These are phyloP conservation scores for Yamadazyma scolyti DNA, from an alignment of 805 yeast genomes.

Conservation along the genomic window DNA sequence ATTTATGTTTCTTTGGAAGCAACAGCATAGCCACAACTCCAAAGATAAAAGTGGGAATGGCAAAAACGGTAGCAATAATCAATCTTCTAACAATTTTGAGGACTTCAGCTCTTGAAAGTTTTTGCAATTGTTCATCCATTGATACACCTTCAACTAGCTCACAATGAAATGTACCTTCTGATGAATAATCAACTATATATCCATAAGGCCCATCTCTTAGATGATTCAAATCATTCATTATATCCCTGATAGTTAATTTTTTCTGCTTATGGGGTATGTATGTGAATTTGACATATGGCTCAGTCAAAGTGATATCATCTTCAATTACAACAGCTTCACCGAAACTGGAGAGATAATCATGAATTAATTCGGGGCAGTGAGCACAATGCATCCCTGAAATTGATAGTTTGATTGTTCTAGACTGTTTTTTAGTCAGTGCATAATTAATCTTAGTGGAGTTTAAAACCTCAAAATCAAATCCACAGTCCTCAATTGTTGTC, in stretches of 20 bases:
- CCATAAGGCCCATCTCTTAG: conserved; percentile 22
- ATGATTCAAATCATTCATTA: conserved; percentile 47
- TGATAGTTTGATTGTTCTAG: conserved; percentile 55
- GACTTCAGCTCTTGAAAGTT: conserved; percentile 48
- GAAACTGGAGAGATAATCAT: conserved; percentile 43
- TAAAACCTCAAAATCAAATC: conserved; percentile 58
- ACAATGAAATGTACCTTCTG: conserved; percentile 41
- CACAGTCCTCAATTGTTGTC: conserved; percentile 59
- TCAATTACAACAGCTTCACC: conserved; percentile 58
- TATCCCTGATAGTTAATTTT: conserved; percentile 50
- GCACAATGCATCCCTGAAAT: conserved; percentile 68
- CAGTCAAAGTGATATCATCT: conserved; percentile 49
- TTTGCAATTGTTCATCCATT: conserved; percentile 60
- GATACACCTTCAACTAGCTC: conserved; percentile 51
- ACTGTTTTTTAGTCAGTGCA: conserved; percentile 42
- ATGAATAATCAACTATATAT: conserved; percentile 13
- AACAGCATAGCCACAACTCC: conserved; percentile 70
- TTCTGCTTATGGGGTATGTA: conserved; percentile 53
- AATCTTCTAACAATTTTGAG: conserved; percentile 43
- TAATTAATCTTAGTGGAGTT: conserved; percentile 41
- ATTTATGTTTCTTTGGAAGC: conserved; percentile 35
- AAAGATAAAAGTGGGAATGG: conserved; percentile 65
- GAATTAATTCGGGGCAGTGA: conserved; percentile 61
- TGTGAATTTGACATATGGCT: conserved; percentile 61
- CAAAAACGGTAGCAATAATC: conserved; percentile 46